Conservation (phyloP, 305 asterid species). For the Solanum aculeatissimum region DNA sequence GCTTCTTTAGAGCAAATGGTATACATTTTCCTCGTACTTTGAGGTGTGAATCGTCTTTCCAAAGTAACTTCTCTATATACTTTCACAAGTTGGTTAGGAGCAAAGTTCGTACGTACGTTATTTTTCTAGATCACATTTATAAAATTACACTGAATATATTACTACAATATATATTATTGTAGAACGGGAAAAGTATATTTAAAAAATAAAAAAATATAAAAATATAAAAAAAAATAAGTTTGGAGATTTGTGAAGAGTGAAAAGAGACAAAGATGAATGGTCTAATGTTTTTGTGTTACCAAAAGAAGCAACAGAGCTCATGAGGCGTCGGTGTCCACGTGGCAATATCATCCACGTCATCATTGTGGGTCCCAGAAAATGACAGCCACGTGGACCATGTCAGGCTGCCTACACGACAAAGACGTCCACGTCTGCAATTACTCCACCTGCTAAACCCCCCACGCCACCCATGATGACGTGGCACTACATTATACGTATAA, state of each 20-base stretch:
- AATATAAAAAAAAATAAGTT: neutral
- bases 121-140: neutral
- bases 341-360: constrained; percentile 11
- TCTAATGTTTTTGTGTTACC: constrained; percentile 17
- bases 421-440: constrained; percentile 19
- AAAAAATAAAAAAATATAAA: too few species aligned
- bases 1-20: too few species aligned
- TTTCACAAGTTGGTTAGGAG: too few species aligned
- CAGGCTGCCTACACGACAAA: constrained; percentile 5
- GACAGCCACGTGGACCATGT: constrained; percentile 36
- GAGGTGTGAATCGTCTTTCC: too few species aligned
- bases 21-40: too few species aligned
- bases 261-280: constrained; percentile 4
- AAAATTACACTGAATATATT: too few species aligned
- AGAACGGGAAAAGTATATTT: too few species aligned
- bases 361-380: constrained; percentile 13
- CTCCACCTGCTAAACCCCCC: neutral
- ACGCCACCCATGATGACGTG: neutral
- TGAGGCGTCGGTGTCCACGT: constrained; percentile 22
- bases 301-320: constrained; percentile 5
- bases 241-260: neutral
- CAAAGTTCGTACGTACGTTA: too few species aligned
- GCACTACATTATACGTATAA: neutral
- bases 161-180: too few species aligned
- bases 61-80: too few species aligned